phyloP scores from a whole-genome alignment of 345 rosid genomes.

The Citrus inodora region DNA sequence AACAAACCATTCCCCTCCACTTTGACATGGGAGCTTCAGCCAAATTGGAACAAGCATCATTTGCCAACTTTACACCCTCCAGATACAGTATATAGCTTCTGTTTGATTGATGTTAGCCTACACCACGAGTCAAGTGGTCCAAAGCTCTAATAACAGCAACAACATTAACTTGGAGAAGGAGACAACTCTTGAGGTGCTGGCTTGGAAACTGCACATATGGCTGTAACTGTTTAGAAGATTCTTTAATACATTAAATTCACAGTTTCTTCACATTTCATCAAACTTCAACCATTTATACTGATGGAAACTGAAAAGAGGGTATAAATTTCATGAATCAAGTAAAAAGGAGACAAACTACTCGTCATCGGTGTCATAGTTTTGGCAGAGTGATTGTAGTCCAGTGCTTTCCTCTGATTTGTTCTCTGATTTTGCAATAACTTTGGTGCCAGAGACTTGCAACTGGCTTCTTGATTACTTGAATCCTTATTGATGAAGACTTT shows the following conservation, averaged over 20 bases:
- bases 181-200: too few species aligned
- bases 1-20: too few species aligned
- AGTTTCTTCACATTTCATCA: not conserved
- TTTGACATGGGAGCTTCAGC: too few species aligned
- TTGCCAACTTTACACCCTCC: too few species aligned
- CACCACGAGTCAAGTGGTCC: too few species aligned
- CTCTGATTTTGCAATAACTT: slow-evolving; percentile 22
- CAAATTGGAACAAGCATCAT: too few species aligned
- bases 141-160: too few species aligned
- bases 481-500: not conserved
- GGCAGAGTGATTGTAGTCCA: slow-evolving; percentile 52
- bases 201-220: too few species aligned
- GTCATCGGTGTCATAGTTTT: slow-evolving; percentile 54
- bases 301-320: not conserved
- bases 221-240: not conserved
- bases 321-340: not conserved
- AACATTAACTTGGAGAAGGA: not conserved
- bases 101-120: too few species aligned
- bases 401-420: slow-evolving; percentile 29
- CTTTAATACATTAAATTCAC: not conserved
- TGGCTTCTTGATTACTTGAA: slow-evolving; percentile 53
- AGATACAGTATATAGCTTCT: too few species aligned
- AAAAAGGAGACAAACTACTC: not conserved
- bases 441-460: slow-evolving; percentile 13
- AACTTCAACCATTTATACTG: not conserved